phyloP scores from a whole-genome alignment of 202 grass and related monocot genomes.

The Dendrocalamus latiflorus region DNA sequence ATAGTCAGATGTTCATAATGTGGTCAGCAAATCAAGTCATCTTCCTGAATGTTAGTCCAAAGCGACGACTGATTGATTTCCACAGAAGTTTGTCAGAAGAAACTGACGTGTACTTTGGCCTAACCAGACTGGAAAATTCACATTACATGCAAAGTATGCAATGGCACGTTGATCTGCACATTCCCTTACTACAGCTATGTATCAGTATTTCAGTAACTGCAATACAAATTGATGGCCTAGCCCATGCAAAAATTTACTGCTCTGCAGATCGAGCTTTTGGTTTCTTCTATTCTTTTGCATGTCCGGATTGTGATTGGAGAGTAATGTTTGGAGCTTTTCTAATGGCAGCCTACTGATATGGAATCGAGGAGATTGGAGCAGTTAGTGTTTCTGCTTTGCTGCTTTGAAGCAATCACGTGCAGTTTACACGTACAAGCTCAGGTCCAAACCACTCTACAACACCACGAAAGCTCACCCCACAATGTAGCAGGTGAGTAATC shows the following conservation, averaged over 20 bases:
- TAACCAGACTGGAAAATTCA: too few species aligned
- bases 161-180: too few species aligned
- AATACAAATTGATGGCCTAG: too few species aligned
- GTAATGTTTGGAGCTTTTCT: slow-evolving; percentile 38
- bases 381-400: slow-evolving; percentile 44
- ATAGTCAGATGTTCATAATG: background rate
- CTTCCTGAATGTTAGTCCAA: background rate
- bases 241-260: too few species aligned
- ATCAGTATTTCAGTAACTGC: too few species aligned
- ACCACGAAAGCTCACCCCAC: slow-evolving; percentile 1
- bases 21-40: background rate
- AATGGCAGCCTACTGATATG: slow-evolving; percentile 38
- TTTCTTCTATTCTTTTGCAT: too few species aligned
- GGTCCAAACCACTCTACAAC: slow-evolving; percentile 21
- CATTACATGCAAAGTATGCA: too few species aligned
- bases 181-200: too few species aligned
- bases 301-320: too few species aligned
- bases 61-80: background rate
- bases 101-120: background rate
- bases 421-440: background rate
- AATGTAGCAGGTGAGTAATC: slow-evolving; percentile 38
- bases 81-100: background rate
- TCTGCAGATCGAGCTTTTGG: too few species aligned
- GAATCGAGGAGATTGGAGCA: slow-evolving; percentile 38
- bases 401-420: slow-evolving; percentile 43